Evolutionary conservation across 768 basidiomycete genomes (phyloP), one percentile per base, ranked within the genome.

Genomic region (Auricularia sp.): DNA sequence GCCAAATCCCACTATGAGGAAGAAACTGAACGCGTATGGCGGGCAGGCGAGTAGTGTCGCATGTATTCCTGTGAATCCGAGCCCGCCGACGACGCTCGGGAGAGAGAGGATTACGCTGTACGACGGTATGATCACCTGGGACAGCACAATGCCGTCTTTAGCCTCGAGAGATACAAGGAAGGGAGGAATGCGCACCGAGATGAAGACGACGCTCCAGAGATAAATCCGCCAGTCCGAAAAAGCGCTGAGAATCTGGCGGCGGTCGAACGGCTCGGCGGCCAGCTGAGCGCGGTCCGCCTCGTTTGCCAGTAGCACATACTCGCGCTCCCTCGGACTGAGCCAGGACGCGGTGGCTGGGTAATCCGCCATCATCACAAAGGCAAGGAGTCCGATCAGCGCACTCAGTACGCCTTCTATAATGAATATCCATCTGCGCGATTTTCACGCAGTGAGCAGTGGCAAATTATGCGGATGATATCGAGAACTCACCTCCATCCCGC

Each of bases 51-150:
- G 66, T 16, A 68, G 67, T 18, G 67, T 64, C 45, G 65, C 63
- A 18, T 34, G 51, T 36, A 65, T 64, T 29, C 65, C 67, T 18
- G 63, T 54, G 63, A 66, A 66, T 33, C 65, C 65, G n/a, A 67
- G 59, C 64, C 61, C 68, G 36, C 82, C 77, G 5, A 92, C 83
- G 73, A 92, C 89, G 3, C 86, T 85, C 5, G 90, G 90, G 7
- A 65, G 62, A 54, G 59, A 39, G 61, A 68, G 44, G 58, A 67
- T 58, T 59, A 66, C 64, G 62, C 47, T 42, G 64, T 62, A 36
- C 47, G 64, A 47, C 5, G 67, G 64, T 21, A 69, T 65, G 62
- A 66, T 69, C 54, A 66, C 69, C 47, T 51, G 21, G 11, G 10
- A 16, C 10, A 18, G 14, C 18, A 5, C 47, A 18, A 21, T 51